Base-by-base conservation (phyloP, 192 early-diverging fungal genomes). In the Backusella psychrophila region DNA sequence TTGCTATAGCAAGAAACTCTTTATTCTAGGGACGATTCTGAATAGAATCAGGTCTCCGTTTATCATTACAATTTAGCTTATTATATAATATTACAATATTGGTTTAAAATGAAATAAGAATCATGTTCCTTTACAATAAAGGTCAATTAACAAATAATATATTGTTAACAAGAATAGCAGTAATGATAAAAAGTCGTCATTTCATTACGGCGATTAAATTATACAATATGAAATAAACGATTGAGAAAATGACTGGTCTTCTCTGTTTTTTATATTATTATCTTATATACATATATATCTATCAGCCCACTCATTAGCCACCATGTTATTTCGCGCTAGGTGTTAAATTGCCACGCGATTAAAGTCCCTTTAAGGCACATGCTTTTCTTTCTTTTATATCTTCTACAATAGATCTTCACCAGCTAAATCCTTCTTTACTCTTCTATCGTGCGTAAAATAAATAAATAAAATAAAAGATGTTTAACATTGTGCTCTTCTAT, bases 171-270 rank as follows among this genome's bases (percentile, higher is more conserved):
- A 26, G 21, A 63, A 63, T 29, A 31, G 12, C 21, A 63, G 26
- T 29, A 26, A 63, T 29, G 12, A 63, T 63, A 29, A 23, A 53
- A 63, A 29, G 26, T 3, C 4, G 26, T 5, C 26, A 29, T 63
- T 63, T 63, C 56, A 63, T 63, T 63, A 63, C 56, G 56, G 56
- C 56, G 56, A 63, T 63, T 63, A 63, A 63, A 63, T 29, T 63
- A 63, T 63, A 63, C 9, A 63, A 26, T 63, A 63, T 14, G 56
- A 63, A 63, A 63, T 63, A 63, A 63, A 63, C 12, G 21, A 63
- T 63, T 29, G 56, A 63, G 9, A 63, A 63, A 63, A 63, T 63
- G 26, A 63, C 56, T 63, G 56, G 56, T 63, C 23, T 63, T 14
- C 56, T 63, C 23, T 63, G 3, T 63, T 29, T 63, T 63, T 59